Percentiles rank a stretch among this genome's conserved stretches.
Evolutionary conservation across 139 green algal species (phyloP).

Genomic region (Coccomyxa sp.): DNA sequence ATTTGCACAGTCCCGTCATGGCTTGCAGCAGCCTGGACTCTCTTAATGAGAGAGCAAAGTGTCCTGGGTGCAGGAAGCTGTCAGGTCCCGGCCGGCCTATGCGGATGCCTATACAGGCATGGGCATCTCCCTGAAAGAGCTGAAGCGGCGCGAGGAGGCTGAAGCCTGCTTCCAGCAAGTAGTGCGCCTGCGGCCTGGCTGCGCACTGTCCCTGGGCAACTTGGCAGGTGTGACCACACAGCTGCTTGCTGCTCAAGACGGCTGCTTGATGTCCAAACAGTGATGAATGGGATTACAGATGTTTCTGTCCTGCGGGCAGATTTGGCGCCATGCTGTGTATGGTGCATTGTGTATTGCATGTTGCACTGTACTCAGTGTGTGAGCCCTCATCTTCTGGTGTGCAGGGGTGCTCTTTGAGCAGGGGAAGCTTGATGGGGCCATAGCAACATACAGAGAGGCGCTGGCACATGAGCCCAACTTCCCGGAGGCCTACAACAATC

Average conservation of each 20-base stretch:
- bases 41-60: no score
- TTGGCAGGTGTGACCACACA: conserved; percentile 44
- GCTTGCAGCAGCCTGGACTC: no score
- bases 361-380: background rate
- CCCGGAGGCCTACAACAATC: conserved; percentile 81
- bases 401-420: conserved; percentile 63
- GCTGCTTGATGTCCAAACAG: no score
- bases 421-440: conserved; percentile 59
- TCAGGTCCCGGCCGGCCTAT: conserved; percentile 48
- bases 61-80: conserved; percentile 34
- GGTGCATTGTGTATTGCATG: background rate
- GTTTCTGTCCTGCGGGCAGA: no score
- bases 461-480: conserved; percentile 64
- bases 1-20: no score
- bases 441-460: conserved; percentile 62
- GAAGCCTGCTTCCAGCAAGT: conserved; percentile 54
- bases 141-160: conserved; percentile 50
- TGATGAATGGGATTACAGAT: no score
- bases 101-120: conserved; percentile 70
- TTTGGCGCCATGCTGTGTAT: background rate
- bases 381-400: background rate
- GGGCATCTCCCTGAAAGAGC: conserved; percentile 62
- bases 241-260: background rate
- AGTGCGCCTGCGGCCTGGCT: conserved; percentile 55
- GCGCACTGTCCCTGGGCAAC: conserved; percentile 65